A percentile compares a stretch with the other conserved stretches of the same genome.
Evolutionary conservation across 1,284 basidiomycete genomes (phyloP).

Genomic region (Pseudozyma hubeiensis): DNA sequence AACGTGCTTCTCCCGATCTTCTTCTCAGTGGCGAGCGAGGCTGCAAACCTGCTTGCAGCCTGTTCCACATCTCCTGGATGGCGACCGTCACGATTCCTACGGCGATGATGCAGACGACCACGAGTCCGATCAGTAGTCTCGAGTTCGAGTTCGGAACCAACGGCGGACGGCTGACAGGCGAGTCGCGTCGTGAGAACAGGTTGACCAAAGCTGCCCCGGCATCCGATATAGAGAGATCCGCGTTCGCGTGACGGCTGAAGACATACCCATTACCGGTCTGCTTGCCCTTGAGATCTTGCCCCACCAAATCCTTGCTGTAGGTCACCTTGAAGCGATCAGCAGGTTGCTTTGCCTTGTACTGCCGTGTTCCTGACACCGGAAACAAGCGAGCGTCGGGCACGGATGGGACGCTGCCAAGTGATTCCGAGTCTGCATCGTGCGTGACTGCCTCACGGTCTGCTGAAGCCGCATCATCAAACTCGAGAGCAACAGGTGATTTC

Average conservation of each 20-base stretch:
- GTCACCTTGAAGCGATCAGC: background rate
- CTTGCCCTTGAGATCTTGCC: conserved; percentile 30
- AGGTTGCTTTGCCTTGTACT: conserved; percentile 2
- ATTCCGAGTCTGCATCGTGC: conserved; percentile 2
- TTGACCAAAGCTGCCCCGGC: conserved; percentile 32
- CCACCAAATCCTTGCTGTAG: conserved; percentile 33
- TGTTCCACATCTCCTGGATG: conserved; percentile 32
- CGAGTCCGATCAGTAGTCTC: conserved; percentile 41
- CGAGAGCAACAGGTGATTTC: conserved; percentile 4
- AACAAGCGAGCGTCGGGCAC: conserved; percentile 3
- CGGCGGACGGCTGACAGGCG: conserved; percentile 39
- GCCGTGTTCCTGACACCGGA: background rate
- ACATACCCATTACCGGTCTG: conserved; percentile 48
- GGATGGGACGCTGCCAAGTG: background rate
- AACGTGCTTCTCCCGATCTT: conserved; percentile 30
- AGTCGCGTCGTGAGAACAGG: conserved; percentile 34
- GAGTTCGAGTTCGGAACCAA: conserved; percentile 48
- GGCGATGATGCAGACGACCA: conserved; percentile 44
- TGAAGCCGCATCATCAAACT: background rate
- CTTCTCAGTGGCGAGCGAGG: conserved; percentile 37
- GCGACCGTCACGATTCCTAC: conserved; percentile 39
- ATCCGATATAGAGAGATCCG: conserved; percentile 17
- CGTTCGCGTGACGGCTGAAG: conserved; percentile 25
- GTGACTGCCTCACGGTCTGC: background rate
- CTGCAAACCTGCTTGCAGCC: conserved; percentile 13